Base-by-base conservation (phyloP, 1,139 yeast genomes). In the Lodderomyces jiufengensis region DNA sequence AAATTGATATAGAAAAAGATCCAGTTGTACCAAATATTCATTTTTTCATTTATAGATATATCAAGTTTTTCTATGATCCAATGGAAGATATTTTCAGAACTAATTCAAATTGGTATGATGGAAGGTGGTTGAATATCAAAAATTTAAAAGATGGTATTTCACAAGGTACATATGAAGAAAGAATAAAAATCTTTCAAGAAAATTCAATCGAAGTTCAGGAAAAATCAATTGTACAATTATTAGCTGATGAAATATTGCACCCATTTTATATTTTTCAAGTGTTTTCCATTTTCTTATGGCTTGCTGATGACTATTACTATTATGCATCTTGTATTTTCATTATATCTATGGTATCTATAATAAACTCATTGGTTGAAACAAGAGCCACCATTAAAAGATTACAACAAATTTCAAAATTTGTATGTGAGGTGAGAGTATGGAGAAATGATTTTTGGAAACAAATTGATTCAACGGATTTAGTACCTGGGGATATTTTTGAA, bases 181-280 rank as follows among this genome's bases (percentile, higher is more conserved):
- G 98, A 40, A 57, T 66, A 14, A 55, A 72, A 38, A 86, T 90
- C 0, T 92, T 94, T 63, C 96, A 90, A 10, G 66, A 66, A 22
- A 92, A 92, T 57, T 62, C 77, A 23, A 77, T 92, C 39, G 84
- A 83, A 41, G 77, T 92, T 46, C 78, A 79, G 39, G 94, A 85
- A 44, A 92, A 88, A 44, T 57, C 90, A 0, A 66, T 78, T 1
- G 26, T 65, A 0, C 78, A 79, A 51, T 70, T 94, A 33, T 66
- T 94, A 33, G 66, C 84, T 22, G 95, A 88, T 51, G 98, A 94
- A 57, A 87, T 87, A 0, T 63, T 92, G 35, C 98, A 92, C 56
- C 98, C 98, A 1, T 92, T 92, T 54, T 92, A 94, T 55, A 74
- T 94, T 27, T 92, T 92, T 57, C 98, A 94, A 59, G 81, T 92